phyloP scores from a whole-genome alignment of 305 asterid genomes.

The Solanum hybrid region DNA sequence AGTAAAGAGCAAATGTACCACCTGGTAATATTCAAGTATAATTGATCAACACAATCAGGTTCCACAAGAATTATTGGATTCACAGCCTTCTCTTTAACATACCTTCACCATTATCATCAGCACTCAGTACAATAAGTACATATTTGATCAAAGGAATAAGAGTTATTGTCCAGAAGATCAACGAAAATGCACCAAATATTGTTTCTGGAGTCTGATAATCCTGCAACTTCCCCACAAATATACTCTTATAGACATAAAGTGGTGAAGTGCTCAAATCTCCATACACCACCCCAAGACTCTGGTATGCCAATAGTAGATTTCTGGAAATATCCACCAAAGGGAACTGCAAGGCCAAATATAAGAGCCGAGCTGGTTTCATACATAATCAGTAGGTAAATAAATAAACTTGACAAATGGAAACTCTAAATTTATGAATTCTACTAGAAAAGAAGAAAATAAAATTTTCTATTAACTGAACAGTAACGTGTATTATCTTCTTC shows the following conservation, averaged over 20 bases:
- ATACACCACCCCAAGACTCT: conserved; percentile 92
- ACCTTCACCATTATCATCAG: conserved; percentile 99
- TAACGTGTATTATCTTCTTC: neutral
- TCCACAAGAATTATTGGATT: neutral
- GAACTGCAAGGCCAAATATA: conserved; percentile 35
- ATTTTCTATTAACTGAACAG: neutral
- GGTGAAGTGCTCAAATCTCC: conserved; percentile 98
- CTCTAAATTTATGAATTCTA: neutral
- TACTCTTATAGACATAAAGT: conserved; percentile 72
- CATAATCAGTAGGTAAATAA: neutral
- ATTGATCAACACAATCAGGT: conserved; percentile 15
- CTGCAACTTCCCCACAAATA: conserved; percentile 58
- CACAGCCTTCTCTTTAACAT: conserved; percentile 10
- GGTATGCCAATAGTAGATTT: conserved; percentile 66
- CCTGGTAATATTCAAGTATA: conserved; percentile 37
- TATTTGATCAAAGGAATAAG: conserved; percentile 87
- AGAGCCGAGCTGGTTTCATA: neutral
- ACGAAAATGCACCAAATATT: conserved; percentile 83
- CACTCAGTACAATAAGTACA: conserved; percentile 46
- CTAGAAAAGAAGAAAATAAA: neutral
- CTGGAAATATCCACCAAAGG: conserved; percentile 39
- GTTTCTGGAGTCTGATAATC: conserved; percentile 49
- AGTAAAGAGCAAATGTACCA: conserved; percentile 95
- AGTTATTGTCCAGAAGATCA: conserved; percentile 89
- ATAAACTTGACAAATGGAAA: neutral